Evolutionary conservation across 495 filamentous ascomycete species (phyloP), one percentile per base, ranked within the genome.

Genomic region (Trichoderma reesei): DNA sequence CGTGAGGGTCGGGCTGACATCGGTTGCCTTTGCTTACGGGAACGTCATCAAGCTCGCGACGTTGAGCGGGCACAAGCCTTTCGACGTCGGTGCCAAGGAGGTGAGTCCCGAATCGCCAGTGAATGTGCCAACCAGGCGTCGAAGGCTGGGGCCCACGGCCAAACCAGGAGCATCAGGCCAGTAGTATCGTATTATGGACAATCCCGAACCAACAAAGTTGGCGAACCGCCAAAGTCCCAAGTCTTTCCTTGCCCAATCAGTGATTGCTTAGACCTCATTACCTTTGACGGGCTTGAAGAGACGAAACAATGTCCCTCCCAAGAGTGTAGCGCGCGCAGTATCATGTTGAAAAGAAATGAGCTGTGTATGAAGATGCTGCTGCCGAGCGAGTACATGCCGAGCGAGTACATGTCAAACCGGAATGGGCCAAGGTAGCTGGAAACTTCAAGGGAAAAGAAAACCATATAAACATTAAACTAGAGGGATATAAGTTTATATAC

Each of bases 1-100:
- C 64, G 72, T 75, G 5, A 76, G 76, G 63, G 70, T 88, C 5
- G 86, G 87, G 5, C 77, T 79, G 18, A 69, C 77, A 56, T 85
- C 80, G 56, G 77, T 89, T 14, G 88, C 85, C 1, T 79, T 91
- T 1, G 86, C 80, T 0, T 82, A 89, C 41, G 88, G 86, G 9
- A 87, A 89, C 63, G 76, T 81, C 1, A 78, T 90, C 65, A 90
- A 89, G 71, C 70, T 90, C 36, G 75, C 90, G 39, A 82, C 78
- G 37, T 74, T 85, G 7, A 86, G 86, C 33, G 61, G 61, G 16
- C 26, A 26, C 11, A 42, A 63, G 61, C 18, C 18, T 0, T 63
- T 61, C 18, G 59, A 41, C 3, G 18, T 16, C 8, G 41, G 38
- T 10, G 7, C 33, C 18, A 20, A 46, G 5, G 61, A 63, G 16